phyloP scores from a whole-genome alignment of 2,329 filamentous ascomycete genomes.

The Penicillium sp. region DNA sequence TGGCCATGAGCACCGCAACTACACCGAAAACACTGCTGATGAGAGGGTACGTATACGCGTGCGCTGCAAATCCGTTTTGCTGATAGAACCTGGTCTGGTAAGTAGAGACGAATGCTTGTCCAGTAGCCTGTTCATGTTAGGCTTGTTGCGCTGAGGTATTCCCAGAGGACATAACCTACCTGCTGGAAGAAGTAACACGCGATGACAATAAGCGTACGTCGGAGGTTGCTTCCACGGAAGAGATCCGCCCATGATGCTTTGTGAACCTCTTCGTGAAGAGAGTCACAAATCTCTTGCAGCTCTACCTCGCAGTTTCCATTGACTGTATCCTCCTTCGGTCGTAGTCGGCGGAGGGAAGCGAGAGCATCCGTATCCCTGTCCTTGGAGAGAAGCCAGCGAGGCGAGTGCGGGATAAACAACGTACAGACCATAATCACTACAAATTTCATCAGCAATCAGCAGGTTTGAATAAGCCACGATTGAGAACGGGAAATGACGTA shows the following conservation, averaged over 20 bases:
- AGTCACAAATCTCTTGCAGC: not conserved
- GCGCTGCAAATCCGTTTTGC: not conserved
- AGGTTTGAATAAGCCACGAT: not conserved
- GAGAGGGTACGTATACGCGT: slow-evolving; percentile 1
- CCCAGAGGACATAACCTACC: not conserved
- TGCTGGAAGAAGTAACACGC: slow-evolving; percentile 3
- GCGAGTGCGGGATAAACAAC: not conserved
- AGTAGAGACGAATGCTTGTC: not conserved
- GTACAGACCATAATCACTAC: not conserved
- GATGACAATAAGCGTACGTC: not conserved
- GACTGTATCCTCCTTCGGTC: not conserved
- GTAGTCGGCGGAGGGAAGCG: not conserved
- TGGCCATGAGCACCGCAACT: not conserved
- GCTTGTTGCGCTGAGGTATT: not conserved
- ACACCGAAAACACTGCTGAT: not conserved
- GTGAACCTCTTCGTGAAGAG: not conserved
- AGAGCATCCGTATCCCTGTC: not conserved
- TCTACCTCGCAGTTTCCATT: not conserved
- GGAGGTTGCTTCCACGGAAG: not conserved
- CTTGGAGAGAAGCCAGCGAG: slow-evolving; percentile 8
- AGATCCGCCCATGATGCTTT: not conserved
- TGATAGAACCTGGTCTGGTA: not conserved
- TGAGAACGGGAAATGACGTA: not conserved
- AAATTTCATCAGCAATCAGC: not conserved
- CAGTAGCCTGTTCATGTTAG: not conserved